Conservation (phyloP, 495 filamentous ascomycete species). For the Ascodesmis nigricans region DNA sequence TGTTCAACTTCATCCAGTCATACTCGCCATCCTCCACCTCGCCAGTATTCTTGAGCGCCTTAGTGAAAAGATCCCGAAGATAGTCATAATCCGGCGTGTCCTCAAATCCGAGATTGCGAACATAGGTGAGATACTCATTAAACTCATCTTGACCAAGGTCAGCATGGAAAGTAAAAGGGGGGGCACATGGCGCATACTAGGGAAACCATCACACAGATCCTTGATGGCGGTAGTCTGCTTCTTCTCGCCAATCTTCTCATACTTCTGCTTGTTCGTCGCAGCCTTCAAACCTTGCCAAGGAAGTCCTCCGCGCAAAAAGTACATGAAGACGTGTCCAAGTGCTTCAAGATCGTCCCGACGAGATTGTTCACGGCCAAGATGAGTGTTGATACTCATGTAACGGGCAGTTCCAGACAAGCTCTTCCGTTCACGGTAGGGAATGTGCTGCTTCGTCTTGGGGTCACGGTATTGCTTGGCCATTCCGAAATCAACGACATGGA, state of each 20-base stretch:
- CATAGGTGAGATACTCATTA: conserved; percentile 90
- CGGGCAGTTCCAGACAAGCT: conserved; percentile 89
- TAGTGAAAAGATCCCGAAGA: conserved; percentile 84
- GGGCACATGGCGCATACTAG: conserved; percentile 29
- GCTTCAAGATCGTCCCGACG: conserved; percentile 92
- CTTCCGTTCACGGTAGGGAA: conserved; percentile 93
- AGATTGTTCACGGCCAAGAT: conserved; percentile 89
- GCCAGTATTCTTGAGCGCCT: conserved; percentile 82
- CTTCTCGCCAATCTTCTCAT: conserved; percentile 99
- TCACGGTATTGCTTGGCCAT: conserved; percentile 99
- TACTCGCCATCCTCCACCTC: conserved; percentile 97
- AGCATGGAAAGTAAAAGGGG: not conserved
- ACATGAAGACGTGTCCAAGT: conserved; percentile 96
- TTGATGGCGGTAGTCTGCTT: conserved; percentile 96
- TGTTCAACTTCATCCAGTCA: conserved; percentile 99
- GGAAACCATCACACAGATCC: conserved; percentile 89
- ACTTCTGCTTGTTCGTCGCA: conserved; percentile 99
- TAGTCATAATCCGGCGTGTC: conserved; percentile 98
- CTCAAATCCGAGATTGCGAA: conserved; percentile 94
- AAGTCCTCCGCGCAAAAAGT: conserved; percentile 86
- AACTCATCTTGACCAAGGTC: conserved; percentile 49
- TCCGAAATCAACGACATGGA: conserved; percentile 97
- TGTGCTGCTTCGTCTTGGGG: conserved; percentile 98
- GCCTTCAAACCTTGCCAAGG: conserved; percentile 98
- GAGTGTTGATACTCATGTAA: conserved; percentile 99